These are phyloP conservation scores for Arthrinium phaeospermum DNA, from an alignment of 2,329 filamentous ascomycete genomes.

Conservation along the genomic window DNA sequence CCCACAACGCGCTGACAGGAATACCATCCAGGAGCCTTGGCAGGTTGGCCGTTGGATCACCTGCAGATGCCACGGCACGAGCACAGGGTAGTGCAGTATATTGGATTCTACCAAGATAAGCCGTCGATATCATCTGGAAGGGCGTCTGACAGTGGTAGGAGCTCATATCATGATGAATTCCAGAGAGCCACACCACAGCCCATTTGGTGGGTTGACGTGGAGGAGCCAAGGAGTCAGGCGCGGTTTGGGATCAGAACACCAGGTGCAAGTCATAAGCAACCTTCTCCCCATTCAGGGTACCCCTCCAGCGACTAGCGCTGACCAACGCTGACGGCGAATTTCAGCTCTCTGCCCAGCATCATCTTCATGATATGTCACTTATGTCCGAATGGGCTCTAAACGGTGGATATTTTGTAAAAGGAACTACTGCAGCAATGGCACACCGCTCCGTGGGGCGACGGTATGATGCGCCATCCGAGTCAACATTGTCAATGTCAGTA, in stretches of 20 bases:
- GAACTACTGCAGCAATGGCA: conserved; percentile 9
- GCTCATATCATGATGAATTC: not conserved
- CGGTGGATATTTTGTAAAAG: conserved; percentile 1
- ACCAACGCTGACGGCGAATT: not conserved
- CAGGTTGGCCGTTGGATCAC: not conserved
- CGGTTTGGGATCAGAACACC: not conserved
- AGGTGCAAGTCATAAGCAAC: not conserved
- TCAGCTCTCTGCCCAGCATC: not conserved
- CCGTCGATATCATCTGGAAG: not conserved
- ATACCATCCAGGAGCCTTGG: not conserved
- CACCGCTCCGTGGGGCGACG: conserved; percentile 11
- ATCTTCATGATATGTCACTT: not conserved
- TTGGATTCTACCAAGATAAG: not conserved
- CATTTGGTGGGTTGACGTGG: not conserved
- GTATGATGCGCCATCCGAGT: conserved; percentile 8
- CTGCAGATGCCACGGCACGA: not conserved
- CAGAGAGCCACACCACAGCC: not conserved
- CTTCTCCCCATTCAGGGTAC: not conserved
- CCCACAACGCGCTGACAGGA: not conserved
- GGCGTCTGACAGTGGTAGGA: not conserved
- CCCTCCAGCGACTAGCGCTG: not conserved
- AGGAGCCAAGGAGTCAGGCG: not conserved
- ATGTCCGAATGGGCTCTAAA: not conserved
- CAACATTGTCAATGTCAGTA: not conserved
- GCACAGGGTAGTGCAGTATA: not conserved